phyloP scores from a whole-genome alignment of 2,329 filamentous ascomycete species.

The Neonectria punicea region DNA sequence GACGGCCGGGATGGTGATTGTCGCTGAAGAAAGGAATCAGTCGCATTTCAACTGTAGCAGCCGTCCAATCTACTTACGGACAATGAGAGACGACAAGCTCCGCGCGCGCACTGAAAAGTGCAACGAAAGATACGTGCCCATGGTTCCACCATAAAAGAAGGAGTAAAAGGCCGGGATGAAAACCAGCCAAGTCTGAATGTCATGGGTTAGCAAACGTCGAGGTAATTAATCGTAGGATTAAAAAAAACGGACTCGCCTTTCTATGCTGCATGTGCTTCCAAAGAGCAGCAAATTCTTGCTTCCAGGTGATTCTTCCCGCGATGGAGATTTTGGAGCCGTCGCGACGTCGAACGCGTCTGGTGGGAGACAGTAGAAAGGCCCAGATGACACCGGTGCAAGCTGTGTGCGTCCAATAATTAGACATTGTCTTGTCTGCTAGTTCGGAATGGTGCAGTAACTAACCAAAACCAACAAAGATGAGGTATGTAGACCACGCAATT shows the following conservation, averaged over 20 bases:
- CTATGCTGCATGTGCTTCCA: conserved; percentile 21
- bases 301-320: conserved; percentile 13
- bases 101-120: conserved; percentile 48
- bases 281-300: conserved; percentile 16
- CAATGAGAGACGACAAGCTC: conserved; percentile 30
- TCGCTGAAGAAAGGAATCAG: background rate
- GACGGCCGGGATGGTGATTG: conserved; percentile 15
- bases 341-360: conserved; percentile 17
- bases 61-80: conserved; percentile 7
- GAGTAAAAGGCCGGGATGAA: conserved; percentile 50
- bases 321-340: conserved; percentile 20
- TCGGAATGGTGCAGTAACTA: background rate
- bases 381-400: conserved; percentile 23
- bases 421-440: too few species aligned
- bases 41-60: background rate
- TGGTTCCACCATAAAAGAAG: conserved; percentile 52
- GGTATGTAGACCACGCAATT: conserved; percentile 25
- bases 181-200: conserved; percentile 45
- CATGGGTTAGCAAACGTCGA: background rate
- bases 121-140: conserved; percentile 48
- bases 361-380: conserved; percentile 21
- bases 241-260: conserved; percentile 2
- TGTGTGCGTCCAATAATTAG: conserved; percentile 2
- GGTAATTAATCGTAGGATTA: background rate
- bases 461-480: conserved; percentile 27